Conservation (phyloP, 2,329 filamentous ascomycete species). For the Didymella pinodella region DNA sequence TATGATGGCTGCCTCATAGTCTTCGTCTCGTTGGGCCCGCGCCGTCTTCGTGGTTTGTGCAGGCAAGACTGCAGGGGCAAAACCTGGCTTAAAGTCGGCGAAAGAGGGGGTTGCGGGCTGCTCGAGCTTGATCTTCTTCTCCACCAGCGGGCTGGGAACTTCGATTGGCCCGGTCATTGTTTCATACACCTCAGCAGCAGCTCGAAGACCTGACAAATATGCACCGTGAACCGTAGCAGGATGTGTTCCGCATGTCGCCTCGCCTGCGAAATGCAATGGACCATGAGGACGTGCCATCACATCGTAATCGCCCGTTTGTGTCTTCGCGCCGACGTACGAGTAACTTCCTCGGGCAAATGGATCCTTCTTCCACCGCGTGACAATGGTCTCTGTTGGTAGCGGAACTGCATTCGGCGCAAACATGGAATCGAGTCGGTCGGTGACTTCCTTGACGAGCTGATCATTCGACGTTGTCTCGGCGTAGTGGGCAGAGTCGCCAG, state of each 20-base stretch:
- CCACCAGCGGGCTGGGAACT: conserved; percentile 76
- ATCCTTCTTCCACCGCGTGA: conserved; percentile 93
- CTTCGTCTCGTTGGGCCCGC: conserved; percentile 46
- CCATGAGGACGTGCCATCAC: conserved; percentile 84
- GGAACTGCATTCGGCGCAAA: conserved; percentile 73
- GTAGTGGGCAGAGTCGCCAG: conserved; percentile 89
- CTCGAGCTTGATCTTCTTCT: conserved; percentile 57
- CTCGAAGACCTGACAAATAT: conserved; percentile 90
- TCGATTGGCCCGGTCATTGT: conserved; percentile 81
- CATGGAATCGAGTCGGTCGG: conserved; percentile 76
- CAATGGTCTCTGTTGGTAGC: conserved; percentile 80
- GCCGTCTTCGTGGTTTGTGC: conserved; percentile 31
- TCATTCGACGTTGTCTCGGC: conserved; percentile 80
- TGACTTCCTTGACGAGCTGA: conserved; percentile 81
- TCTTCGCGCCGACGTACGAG: conserved; percentile 86
- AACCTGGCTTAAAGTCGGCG: conserved; percentile 32
- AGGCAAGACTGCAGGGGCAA: conserved; percentile 30
- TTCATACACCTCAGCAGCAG: conserved; percentile 84
- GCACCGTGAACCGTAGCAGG: conserved; percentile 97
- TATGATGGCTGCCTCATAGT: conserved; percentile 66
- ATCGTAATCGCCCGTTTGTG: conserved; percentile 89
- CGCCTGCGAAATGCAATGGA: conserved; percentile 92
- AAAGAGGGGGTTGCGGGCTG: conserved; percentile 22
- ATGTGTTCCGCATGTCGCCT: conserved; percentile 94
- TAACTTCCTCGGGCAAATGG: conserved; percentile 93